Evolutionary conservation across 2,329 filamentous ascomycete species (phyloP), one percentile per base, ranked within the genome.

Genomic region (Epichloe baconii): DNA sequence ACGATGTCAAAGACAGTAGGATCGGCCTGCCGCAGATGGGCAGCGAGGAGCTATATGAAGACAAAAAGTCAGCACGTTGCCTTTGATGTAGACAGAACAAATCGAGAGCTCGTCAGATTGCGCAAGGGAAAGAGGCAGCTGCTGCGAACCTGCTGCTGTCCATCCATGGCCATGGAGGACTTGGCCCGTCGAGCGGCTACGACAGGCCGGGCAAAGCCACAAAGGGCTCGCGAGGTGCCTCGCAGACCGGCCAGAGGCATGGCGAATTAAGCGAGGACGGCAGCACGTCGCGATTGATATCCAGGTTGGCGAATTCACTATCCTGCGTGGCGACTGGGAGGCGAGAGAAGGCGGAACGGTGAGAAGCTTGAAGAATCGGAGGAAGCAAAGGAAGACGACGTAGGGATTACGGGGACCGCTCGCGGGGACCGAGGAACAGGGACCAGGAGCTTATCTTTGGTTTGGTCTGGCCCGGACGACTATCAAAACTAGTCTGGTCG

Each of bases 1-100:
- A 97, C 82, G 61, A 97, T 96, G 49, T 86, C 82, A 66, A 83
- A 95, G 58, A 97, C 85, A 47, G 82, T 75, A 44, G 91, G 88
- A 67, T 97, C 93, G 57, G 88, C 88, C 62, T 93, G 79, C 65
- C 89, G 77, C 49, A 98, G 78, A 64, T 85, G 76, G 52, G 86
- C 78, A 45, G 86, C 80, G 50, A 98, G 82, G 51, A 96, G 73
- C 89, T 96, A 58, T 96, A 59, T 41, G 50, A 46, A 14, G 4
- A 46, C 31, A 15, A 23, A n/a, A 19, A 12, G 52, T 59, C 43
- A 62, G 58, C 35, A 38, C 5, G 5, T 15, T 36, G 40, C 42
- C 34, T 34, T 17, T 34, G 19, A 49, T 34, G 5, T 6, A 23
- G 36, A 53, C 19, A 46, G 44, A 47, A 36, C 31, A 34, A 46